Evolutionary conservation across 2,329 filamentous ascomycete species (phyloP).

Genomic region (Tolypocladium pustulatum): DNA sequence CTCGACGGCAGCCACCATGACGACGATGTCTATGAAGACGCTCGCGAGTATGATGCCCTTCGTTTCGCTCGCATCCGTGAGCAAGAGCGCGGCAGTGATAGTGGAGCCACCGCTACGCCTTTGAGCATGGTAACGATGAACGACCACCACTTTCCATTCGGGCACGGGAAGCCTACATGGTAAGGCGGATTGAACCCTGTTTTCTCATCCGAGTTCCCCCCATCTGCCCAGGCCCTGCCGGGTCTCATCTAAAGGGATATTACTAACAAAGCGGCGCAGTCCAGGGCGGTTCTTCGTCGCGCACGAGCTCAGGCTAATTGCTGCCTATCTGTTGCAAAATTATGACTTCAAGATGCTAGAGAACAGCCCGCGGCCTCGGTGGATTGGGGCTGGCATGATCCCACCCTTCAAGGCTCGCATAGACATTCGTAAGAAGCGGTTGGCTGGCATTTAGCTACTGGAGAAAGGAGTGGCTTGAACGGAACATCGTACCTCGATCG

Average conservation of each 20-base stretch:
- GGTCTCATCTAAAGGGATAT: neutral
- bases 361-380: slow-evolving; percentile 26
- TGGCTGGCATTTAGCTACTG: neutral
- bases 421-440: slow-evolving; percentile 9
- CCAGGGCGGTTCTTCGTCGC: slow-evolving; percentile 46
- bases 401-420: slow-evolving; percentile 15
- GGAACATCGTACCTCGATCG: no score
- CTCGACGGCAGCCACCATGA: slow-evolving; percentile 36
- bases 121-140: slow-evolving; percentile 43
- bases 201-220: neutral
- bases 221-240: neutral
- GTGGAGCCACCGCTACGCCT: slow-evolving; percentile 13
- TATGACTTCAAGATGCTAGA: slow-evolving; percentile 38
- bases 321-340: slow-evolving; percentile 37
- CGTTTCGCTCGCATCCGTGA: slow-evolving; percentile 35
- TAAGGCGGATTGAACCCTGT: slow-evolving; percentile 9
- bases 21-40: slow-evolving; percentile 28
- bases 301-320: slow-evolving; percentile 43
- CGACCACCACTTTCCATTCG: slow-evolving; percentile 40
- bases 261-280: slow-evolving; percentile 10
- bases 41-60: slow-evolving; percentile 35
- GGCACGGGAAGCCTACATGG: slow-evolving; percentile 44
- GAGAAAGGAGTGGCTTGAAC: neutral
- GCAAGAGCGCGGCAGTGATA: slow-evolving; percentile 20
- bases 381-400: slow-evolving; percentile 31